Conservation (phyloP, 1,284 basidiomycete species). For the Athelia psychrophila region DNA sequence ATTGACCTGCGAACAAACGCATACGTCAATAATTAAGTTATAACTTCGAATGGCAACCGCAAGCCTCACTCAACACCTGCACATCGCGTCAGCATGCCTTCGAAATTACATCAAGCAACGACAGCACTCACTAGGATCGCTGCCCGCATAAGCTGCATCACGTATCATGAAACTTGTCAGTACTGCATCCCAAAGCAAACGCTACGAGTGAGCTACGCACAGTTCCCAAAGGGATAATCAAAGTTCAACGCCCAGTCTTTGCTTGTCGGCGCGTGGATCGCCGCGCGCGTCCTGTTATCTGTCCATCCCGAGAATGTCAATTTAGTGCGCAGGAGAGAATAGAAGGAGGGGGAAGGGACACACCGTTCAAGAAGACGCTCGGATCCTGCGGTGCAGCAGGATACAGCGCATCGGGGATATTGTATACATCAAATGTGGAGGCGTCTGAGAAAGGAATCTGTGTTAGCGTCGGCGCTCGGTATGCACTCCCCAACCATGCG, state of each 20-base stretch:
- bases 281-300: conserved; percentile 54
- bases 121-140: too few species aligned
- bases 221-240: conserved; percentile 48
- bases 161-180: too few species aligned
- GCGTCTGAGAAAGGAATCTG: conserved; percentile 6
- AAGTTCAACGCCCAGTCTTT: conserved; percentile 50
- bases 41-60: too few species aligned
- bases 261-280: conserved; percentile 68
- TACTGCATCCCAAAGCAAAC: too few species aligned
- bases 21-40: too few species aligned
- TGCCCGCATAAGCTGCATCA: too few species aligned
- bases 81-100: too few species aligned
- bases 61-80: too few species aligned
- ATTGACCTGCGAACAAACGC: conserved; percentile 63
- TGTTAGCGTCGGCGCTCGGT: too few species aligned
- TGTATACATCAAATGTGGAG: conserved; percentile 45
- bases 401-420: conserved; percentile 51
- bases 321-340: background rate
- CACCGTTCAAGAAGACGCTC: conserved; percentile 60
- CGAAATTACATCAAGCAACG: too few species aligned
- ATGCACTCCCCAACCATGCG: background rate
- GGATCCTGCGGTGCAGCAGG: conserved; percentile 46
- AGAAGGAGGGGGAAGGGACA: conserved; percentile 7
- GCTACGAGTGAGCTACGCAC: too few species aligned
- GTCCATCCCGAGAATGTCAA: background rate